A percentile compares a stretch with the other conserved stretches of the same genome.
Conservation (phyloP, 1,284 basidiomycete genomes). For the Melampsora larici-populina region DNA sequence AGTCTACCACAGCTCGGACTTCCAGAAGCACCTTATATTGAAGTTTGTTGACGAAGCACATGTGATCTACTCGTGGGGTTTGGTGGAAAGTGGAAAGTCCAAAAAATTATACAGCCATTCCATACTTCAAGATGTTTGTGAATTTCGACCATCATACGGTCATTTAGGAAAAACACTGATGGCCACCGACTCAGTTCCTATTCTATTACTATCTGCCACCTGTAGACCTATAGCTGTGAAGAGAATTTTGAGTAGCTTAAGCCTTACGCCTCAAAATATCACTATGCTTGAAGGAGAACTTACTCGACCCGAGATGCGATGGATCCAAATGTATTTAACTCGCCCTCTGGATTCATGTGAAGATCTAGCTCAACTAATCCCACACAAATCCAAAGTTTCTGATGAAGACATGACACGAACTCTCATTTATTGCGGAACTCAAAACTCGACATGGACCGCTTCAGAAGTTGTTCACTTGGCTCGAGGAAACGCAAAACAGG, state of each 20-base stretch:
- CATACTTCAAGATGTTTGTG: not conserved
- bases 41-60: not conserved
- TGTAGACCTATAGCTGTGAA: slow-evolving; percentile 10
- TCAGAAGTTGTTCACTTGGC: not conserved
- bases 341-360: not conserved
- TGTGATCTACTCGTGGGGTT: slow-evolving; percentile 19
- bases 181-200: not conserved
- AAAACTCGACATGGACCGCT: not conserved
- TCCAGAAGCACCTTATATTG: not conserved
- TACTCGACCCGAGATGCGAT: too few relatives aligned
- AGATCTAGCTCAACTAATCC: slow-evolving; percentile 1
- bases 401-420: not conserved
- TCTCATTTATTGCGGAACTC: not conserved
- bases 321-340: slow-evolving; percentile 1
- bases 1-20: slow-evolving; percentile 1
- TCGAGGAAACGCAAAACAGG: not conserved
- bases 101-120: not conserved
- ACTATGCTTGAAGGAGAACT: not conserved
- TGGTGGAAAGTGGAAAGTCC: slow-evolving; percentile 15
- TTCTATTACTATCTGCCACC: slow-evolving; percentile 10
- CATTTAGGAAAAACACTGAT: slow-evolving; percentile 6
- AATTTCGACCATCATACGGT: slow-evolving; percentile 13
- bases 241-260: not conserved
- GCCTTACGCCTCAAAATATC: not conserved
- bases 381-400: not conserved